A percentile compares a stretch with the other conserved stretches of the same genome.
These are phyloP conservation scores for Tetrapisispora taiwanensis DNA, from an alignment of 805 yeast species.

Conservation along the genomic window DNA sequence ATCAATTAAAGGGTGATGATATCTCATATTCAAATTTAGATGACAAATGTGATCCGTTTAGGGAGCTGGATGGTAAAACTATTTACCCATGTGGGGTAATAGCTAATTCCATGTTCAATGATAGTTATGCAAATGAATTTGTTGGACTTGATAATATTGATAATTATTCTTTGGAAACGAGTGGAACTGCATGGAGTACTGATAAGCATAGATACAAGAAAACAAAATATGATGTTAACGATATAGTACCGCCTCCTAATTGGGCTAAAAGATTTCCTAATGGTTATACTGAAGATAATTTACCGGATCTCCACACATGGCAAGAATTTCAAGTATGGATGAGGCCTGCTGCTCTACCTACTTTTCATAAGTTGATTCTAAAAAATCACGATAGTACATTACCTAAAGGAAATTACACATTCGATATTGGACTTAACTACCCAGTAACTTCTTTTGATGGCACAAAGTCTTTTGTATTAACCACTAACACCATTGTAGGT, in stretches of 20 bases:
- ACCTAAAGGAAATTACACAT: conserved; percentile 55
- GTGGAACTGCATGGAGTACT: conserved; percentile 61
- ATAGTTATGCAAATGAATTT: conserved; percentile 50
- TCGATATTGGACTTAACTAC: conserved; percentile 63
- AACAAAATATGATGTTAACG: conserved; percentile 47
- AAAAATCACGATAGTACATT: conserved; percentile 53
- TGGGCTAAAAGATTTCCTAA: conserved; percentile 62
- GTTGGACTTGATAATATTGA: conserved; percentile 25
- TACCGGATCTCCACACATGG: conserved; percentile 62
- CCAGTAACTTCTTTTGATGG: conserved; percentile 82
- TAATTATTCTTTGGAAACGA: conserved; percentile 34
- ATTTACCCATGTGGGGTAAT: conserved; percentile 76
- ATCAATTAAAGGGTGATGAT: conserved; percentile 71
- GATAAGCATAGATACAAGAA: conserved; percentile 54
- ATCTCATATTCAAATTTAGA: conserved; percentile 41
- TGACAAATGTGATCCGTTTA: conserved; percentile 30
- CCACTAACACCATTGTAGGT: conserved; percentile 77
- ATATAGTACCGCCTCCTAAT: conserved; percentile 75
- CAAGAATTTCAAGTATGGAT: conserved; percentile 74
- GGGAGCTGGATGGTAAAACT: conserved; percentile 28
- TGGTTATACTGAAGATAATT: conserved; percentile 58
- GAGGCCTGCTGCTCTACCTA: conserved; percentile 89
- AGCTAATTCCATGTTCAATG: conserved; percentile 73
- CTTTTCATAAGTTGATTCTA: conserved; percentile 72
- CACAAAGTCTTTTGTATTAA: conserved; percentile 65